Conservation (phyloP, 257 asterid species). For the Schizonepeta tenuifolia region DNA sequence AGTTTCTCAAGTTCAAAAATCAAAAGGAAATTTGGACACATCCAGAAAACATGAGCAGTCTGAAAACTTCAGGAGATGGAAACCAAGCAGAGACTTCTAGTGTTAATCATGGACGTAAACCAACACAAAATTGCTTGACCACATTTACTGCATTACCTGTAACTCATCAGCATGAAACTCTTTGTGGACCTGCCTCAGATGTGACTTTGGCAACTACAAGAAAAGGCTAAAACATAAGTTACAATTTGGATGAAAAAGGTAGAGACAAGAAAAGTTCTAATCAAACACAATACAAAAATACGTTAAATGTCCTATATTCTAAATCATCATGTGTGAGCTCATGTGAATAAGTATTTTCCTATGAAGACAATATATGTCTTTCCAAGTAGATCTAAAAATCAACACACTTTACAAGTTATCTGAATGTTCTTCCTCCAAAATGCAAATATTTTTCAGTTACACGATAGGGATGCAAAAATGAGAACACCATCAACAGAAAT, state of each 20-base stretch:
- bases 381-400: slow-evolving; percentile 1
- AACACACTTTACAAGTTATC: slow-evolving; percentile 4
- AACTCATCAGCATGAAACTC: slow-evolving; percentile 65
- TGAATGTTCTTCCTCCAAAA: slow-evolving; percentile 24
- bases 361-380: not conserved
- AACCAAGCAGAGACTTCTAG: too few species aligned
- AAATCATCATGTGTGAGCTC: slow-evolving; percentile 15
- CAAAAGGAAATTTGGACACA: too few species aligned
- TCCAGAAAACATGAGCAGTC: too few species aligned
- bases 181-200: slow-evolving; percentile 73
- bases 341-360: not conserved
- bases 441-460: not conserved
- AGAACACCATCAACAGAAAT: slow-evolving; percentile 7
- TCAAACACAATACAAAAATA: slow-evolving; percentile 9
- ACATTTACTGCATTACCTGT: slow-evolving; percentile 51
- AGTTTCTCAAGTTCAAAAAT: too few species aligned
- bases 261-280: slow-evolving; percentile 5
- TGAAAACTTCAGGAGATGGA: too few species aligned
- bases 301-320: not conserved
- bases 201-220: slow-evolving; percentile 77
- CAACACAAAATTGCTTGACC: slow-evolving; percentile 16
- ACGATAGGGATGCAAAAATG: slow-evolving; percentile 19
- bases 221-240: slow-evolving; percentile 16
- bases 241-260: slow-evolving; percentile 18
- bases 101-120: slow-evolving; percentile 9